Base-by-base conservation (phyloP, 2,329 filamentous ascomycete species). In the Fusarium succisae region DNA sequence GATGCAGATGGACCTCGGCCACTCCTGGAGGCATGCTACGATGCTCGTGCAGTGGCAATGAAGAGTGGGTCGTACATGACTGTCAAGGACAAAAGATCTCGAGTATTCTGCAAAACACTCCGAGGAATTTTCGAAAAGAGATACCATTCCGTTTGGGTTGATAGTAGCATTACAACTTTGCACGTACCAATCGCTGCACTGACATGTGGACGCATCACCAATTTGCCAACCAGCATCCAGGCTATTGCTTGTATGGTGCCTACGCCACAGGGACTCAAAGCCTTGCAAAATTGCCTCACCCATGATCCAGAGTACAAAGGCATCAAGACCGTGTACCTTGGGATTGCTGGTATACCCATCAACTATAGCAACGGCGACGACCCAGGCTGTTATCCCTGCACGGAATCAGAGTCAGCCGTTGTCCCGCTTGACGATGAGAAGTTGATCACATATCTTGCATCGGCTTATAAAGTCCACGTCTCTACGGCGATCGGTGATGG, bases 371-470 rank as follows among this genome's bases (percentile, higher is more conserved):
- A 13, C 13, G 41, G 48, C 15, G 6, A 22, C 8, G 15, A 35
- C 3, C 18, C 15, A 22, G 20, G 45, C 9, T 20, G 3, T 7
- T 32, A 28, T 35, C 63, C 60, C 17, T 72, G 59, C 17, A 24
- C 44, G 4, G 48, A 37, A 13, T 69, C 63, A 4, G 28, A 44
- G 1, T 53, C 55, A 17, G 38, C 56, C 5, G 44, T 51, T 10
- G 35, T 72, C 18, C 37, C 37, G 3, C 20, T 72, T 18, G 37
- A 69, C n/a, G 69, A 72, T 26, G 14, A 39, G 8, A 71, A 38
- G 26, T 22, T 72, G 15, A 22, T 48, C 2, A 18, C n/a, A 4
- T 56, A 69, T 24, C 41, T 72, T 10, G 20, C 24, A 13, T 50
- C 56, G 4, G 57, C 57, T 8, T 72, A 51, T 10, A 37, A 44